Conservation (phyloP, 805 yeast species). For the Kuraishia hungarica region DNA sequence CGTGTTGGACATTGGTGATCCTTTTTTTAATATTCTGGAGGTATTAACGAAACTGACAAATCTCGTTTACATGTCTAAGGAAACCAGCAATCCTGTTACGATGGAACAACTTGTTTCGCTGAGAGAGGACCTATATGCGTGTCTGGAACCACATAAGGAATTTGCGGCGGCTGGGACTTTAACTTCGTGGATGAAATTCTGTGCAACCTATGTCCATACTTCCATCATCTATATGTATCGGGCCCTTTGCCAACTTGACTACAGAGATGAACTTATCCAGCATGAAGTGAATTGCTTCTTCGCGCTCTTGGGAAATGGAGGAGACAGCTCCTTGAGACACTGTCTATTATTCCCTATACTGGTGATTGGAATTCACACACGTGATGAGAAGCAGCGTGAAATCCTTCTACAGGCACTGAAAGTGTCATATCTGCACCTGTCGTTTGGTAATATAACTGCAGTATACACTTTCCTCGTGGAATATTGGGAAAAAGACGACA, state of each 20-base stretch:
- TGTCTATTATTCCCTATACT: slow-evolving; percentile 18
- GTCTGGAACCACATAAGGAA: not conserved
- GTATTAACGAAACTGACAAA: slow-evolving; percentile 10
- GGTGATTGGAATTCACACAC: slow-evolving; percentile 16
- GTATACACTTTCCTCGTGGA: not conserved
- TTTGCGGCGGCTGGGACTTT: not conserved
- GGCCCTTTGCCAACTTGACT: slow-evolving; percentile 6
- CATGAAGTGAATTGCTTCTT: slow-evolving; percentile 9
- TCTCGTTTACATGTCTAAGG: slow-evolving; percentile 5
- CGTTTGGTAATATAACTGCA: slow-evolving; percentile 11
- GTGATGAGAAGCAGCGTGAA: slow-evolving; percentile 7
- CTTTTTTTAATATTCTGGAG: slow-evolving; percentile 22
- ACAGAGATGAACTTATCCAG: slow-evolving; percentile 7
- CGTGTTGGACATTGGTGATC: slow-evolving; percentile 13
- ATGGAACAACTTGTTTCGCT: not conserved
- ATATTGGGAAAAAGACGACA: not conserved
- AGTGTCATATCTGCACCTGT: slow-evolving; percentile 10
- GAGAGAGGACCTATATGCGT: not conserved
- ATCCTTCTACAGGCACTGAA: slow-evolving; percentile 7
- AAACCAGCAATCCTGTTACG: not conserved
- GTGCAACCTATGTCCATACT: slow-evolving; percentile 14
- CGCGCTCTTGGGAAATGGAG: slow-evolving; percentile 2
- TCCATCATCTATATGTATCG: slow-evolving; percentile 16
- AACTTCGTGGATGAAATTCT: slow-evolving; percentile 12
- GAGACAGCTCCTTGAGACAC: slow-evolving; percentile 11